Conservation (phyloP, 176 grass and related monocot genomes). For the Triticum dicoccoides region DNA sequence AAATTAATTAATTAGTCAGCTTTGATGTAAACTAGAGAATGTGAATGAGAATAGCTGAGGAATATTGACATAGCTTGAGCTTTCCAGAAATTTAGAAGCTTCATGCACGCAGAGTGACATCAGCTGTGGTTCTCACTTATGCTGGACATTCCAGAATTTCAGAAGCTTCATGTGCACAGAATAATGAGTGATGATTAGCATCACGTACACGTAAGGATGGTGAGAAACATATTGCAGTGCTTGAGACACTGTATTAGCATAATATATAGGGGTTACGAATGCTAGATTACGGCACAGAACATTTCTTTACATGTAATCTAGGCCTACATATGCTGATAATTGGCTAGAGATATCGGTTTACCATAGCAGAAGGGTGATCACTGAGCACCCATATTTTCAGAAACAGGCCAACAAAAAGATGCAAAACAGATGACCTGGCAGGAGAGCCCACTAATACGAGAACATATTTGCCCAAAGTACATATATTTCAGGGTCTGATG, state of each 20-base stretch:
- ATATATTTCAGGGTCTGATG: background rate
- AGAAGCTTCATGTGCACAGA: background rate
- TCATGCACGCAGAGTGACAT: background rate
- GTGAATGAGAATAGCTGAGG: constrained; percentile 5
- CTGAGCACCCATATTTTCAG: constrained; percentile 12
- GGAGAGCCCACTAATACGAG: background rate
- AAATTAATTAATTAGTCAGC: background rate
- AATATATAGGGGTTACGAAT: background rate
- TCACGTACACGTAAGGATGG: background rate
- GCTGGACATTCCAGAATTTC: background rate
- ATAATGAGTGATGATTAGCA: constrained; percentile 4
- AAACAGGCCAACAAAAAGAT: constrained; percentile 38
- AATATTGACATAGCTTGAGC: background rate
- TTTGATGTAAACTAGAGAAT: background rate
- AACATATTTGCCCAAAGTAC: background rate
- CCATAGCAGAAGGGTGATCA: background rate
- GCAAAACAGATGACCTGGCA: constrained; percentile 42
- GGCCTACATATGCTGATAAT: background rate
- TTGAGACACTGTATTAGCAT: background rate
- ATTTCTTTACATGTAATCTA: constrained; percentile 39
- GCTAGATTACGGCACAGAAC: background rate
- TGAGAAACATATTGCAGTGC: background rate
- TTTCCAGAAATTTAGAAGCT: background rate
- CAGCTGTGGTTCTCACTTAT: background rate
- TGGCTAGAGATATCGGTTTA: background rate